Evolutionary conservation across 495 filamentous ascomycete species (phyloP).

Genomic region (Hypoxylon subgilvum): DNA sequence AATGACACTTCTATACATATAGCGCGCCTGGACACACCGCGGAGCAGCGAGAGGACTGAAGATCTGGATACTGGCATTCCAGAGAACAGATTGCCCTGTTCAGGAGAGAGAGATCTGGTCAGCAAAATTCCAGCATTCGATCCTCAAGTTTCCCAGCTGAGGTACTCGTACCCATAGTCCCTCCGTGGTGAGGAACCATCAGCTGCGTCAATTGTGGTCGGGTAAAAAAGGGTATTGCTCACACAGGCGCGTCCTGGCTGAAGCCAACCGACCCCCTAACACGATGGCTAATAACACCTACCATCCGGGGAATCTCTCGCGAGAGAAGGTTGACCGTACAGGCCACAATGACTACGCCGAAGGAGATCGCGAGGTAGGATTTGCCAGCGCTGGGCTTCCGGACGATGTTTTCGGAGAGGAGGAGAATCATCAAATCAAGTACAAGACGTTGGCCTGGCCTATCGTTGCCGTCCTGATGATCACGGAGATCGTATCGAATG

Average conservation of each 20-base stretch:
- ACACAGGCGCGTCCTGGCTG: neutral
- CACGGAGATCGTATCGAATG: slow-evolving; percentile 66
- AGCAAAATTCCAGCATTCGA: too few species aligned
- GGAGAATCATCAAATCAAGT: slow-evolving; percentile 56
- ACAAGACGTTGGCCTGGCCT: slow-evolving; percentile 64
- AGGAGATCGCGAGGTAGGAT: slow-evolving; percentile 10
- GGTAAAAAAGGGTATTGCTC: neutral
- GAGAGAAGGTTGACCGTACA: slow-evolving; percentile 6
- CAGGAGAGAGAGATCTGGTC: too few species aligned
- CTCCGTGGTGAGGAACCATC: neutral
- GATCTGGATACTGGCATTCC: too few species aligned
- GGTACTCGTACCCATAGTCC: too few species aligned
- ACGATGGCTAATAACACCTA: slow-evolving; percentile 14
- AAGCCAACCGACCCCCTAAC: neutral
- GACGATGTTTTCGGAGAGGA: slow-evolving; percentile 39
- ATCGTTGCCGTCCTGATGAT: slow-evolving; percentile 65
- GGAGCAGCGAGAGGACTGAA: neutral
- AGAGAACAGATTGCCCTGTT: too few species aligned
- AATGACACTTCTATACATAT: neutral
- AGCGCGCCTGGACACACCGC: neutral
- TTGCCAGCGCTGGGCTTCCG: slow-evolving; percentile 9
- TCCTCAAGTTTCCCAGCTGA: too few species aligned
- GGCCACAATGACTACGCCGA: neutral
- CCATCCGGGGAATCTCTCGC: slow-evolving; percentile 1
- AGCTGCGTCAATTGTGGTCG: neutral